Conservation (phyloP, 2,329 filamentous ascomycete genomes). For the Colletotrichum eremochloae region DNA sequence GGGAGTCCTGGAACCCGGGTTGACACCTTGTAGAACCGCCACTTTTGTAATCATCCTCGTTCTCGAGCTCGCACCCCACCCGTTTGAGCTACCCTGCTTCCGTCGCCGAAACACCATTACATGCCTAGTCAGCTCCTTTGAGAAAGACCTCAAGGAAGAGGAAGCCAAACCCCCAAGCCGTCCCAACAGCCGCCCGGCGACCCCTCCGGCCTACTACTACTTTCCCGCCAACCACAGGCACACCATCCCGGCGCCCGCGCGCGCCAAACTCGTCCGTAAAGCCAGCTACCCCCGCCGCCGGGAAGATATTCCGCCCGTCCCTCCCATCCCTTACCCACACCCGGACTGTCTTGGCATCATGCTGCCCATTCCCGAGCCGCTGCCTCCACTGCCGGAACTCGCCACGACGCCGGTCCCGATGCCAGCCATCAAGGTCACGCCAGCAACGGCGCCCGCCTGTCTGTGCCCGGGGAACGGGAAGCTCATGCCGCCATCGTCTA, state of each 20-base stretch:
- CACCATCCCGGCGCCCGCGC: conserved; percentile 28
- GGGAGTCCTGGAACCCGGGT: not conserved
- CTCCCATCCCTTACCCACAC: conserved; percentile 31
- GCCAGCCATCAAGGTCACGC: conserved; percentile 28
- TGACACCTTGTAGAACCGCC: not conserved
- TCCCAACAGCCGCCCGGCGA: conserved; percentile 22
- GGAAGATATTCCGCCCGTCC: conserved; percentile 19
- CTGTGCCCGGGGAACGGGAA: conserved; percentile 39
- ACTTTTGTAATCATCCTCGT: conserved; percentile 42
- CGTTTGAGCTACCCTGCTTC: conserved; percentile 45
- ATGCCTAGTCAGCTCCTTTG: conserved; percentile 33
- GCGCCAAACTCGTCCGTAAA: conserved; percentile 34
- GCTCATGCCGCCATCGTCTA: not conserved
- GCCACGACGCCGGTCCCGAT: conserved; percentile 8
- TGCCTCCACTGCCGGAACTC: conserved; percentile 34
- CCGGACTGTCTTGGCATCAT: conserved; percentile 40
- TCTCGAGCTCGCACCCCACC: conserved; percentile 44
- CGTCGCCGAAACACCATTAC: conserved; percentile 28
- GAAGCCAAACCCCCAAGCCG: conserved; percentile 24
- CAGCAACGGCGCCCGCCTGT: conserved; percentile 29
- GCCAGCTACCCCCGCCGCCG: conserved; percentile 27
- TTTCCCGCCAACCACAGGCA: conserved; percentile 34
- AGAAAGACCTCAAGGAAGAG: conserved; percentile 39
- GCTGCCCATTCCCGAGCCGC: conserved; percentile 35
- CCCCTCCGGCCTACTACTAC: conserved; percentile 39